Evolutionary conservation across 2,329 filamentous ascomycete genomes (phyloP).

Genomic region (Pseudonectria foliicola): DNA sequence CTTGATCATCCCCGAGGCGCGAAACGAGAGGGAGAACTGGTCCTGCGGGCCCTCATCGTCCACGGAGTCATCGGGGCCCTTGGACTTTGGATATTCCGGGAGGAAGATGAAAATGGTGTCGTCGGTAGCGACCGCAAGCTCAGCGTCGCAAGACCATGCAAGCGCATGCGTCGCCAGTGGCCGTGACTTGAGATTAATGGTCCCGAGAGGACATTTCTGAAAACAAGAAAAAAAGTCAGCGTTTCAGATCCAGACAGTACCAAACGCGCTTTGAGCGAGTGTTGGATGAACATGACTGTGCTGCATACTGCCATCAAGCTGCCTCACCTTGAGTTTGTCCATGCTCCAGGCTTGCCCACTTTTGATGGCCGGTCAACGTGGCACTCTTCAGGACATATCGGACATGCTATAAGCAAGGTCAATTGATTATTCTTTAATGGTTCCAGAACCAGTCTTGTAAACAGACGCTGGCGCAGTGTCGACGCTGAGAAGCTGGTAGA

Average conservation of each 20-base stretch:
- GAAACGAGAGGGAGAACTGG: conserved; percentile 28
- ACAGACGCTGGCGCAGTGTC: background rate
- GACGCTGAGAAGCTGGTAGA: background rate
- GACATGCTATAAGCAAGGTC: too few species aligned
- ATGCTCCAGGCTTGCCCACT: conserved; percentile 10
- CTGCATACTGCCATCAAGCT: too few species aligned
- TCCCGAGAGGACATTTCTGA: conserved; percentile 41
- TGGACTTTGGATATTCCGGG: conserved; percentile 33
- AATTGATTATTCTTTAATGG: too few species aligned
- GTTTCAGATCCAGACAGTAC: background rate
- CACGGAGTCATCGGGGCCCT: conserved; percentile 19
- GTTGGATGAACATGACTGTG: too few species aligned
- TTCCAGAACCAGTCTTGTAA: too few species aligned
- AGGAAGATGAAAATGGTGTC: conserved; percentile 47
- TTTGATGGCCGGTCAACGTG: background rate
- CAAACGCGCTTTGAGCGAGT: too few species aligned
- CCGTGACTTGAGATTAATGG: conserved; percentile 35
- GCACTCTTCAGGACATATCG: too few species aligned
- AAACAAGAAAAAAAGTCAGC: conserved; percentile 2
- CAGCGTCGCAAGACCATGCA: conserved; percentile 50
- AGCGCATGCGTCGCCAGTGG: conserved; percentile 37
- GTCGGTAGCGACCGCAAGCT: conserved; percentile 49
- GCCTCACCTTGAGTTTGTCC: conserved; percentile 21
- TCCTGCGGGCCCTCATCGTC: conserved; percentile 21
- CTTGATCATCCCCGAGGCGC: conserved; percentile 26